Evolutionary conservation across 2,329 filamentous ascomycete genomes (phyloP), one percentile per base, ranked within the genome.

Genomic region (Fusarium ambrosium): DNA sequence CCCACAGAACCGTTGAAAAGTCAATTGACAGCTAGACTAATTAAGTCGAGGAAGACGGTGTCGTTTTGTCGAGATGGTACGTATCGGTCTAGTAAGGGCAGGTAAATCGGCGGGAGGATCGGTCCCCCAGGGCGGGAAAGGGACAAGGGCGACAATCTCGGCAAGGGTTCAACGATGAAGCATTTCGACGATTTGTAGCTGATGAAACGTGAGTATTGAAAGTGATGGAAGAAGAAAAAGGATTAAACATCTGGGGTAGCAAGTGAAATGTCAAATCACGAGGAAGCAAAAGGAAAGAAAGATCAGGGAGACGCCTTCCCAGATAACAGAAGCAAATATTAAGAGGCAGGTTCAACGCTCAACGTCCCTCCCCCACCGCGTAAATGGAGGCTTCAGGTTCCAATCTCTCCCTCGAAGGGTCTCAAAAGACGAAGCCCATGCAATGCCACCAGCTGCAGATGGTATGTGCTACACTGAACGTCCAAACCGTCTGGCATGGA

Each of bases 401-500:
- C 32, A 37, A 37, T 10, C 20, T 48, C 68, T 75, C 73, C 73
- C 73, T 75, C 32, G 72, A 59, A 45, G 32, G 63, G 16, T 29
- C 34, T 51, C 62, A 51, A 64, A 39, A 22, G 61, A 32, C 10
- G 48, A 37, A 22, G 18, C n/a, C 18, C 62, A 55, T 27, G 27
- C 34, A 61, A 71, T 62, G 10, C 36, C 62, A 64, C 55, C 55
- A 58, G 29, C 20, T 16, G 13, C 8, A 37, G 34, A 66, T 69
- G 73, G 73, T 64, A 76, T 75, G 73, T 43, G 29, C 48, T 53
- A 14, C 60, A 55, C 39, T 64, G 20, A 55, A 69, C 39, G 61
- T 56, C 37, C 39, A 48, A 43, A 71, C 9, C n/a, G 61, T 68
- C 72, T 77, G 74, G 74, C 53, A 77, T 73, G 74, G 60, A 66